Evolutionary conservation across 2,329 filamentous ascomycete genomes (phyloP), one percentile per base, ranked within the genome.

Genomic region (Phyllosticta citriasiana): DNA sequence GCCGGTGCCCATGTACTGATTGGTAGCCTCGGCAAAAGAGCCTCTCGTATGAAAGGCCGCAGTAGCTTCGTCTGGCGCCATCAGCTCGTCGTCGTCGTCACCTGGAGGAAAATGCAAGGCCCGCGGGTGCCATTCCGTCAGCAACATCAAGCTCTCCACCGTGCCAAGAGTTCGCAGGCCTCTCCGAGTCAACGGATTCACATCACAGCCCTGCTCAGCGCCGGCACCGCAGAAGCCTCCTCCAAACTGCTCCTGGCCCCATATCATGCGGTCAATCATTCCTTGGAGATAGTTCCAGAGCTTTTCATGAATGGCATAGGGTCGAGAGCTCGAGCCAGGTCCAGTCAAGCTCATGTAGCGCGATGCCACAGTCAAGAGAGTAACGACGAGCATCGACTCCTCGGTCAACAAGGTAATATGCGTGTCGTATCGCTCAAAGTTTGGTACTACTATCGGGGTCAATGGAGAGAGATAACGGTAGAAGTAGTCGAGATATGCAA

Each of bases 61-160:
- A 30, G 72, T 71, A 5, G 78, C 76, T 26, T 85, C 78, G 56
- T 88, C 84, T 1, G 84, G 86, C 1, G 84, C 82, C 64, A 87
- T 76, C 51, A 87, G 78, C 35, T 85, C 82, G 59, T 85, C 83
- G 63, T 86, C 85, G 64, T 86, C 84, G 62, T 86, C 83, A 54
- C 83, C 83, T 0, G 85, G 84, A 2, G 94, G 94, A 69, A 97
- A 99, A 72, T 97, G 93, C 63, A 99, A 80, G 16, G 92, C 92
- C 5, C 93, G 85, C 4, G 94, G 94, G 72, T 97, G 93, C 93
- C 94, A 99, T 70, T 99, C 94, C 1, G 93, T 97, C 53, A 99
- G 79, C 26, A 99, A 87, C 80, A 99, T 86, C 33, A 99, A 77
- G 35, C 91, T 95, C 76, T 99, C 94, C 26, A 99, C 91, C 0